Conservation (phyloP, 2,329 filamentous ascomycete genomes). For the Neofusicoccum kwambonambiense region DNA sequence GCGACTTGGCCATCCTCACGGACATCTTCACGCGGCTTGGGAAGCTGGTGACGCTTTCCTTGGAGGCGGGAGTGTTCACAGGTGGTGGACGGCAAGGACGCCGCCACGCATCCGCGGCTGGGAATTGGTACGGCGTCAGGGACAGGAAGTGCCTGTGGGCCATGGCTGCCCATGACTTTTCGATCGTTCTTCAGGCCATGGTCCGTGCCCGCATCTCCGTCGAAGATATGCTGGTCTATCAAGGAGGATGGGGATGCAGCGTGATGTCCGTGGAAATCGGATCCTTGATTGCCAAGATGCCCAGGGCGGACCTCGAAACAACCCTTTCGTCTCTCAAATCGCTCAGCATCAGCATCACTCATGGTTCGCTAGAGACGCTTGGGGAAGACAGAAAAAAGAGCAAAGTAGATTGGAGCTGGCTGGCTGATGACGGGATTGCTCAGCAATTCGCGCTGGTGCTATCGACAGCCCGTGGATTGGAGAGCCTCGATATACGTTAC, state of each 20-base stretch:
- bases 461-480: neutral
- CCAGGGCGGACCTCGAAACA: neutral
- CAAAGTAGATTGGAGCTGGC: neutral
- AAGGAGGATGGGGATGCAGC: neutral
- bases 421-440: neutral
- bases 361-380: too few relatives aligned
- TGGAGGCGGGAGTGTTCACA: neutral
- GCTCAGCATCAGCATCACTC: neutral
- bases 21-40: neutral
- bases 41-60: neutral
- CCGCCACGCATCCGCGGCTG: neutral
- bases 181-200: neutral
- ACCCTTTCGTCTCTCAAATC: neutral
- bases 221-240: neutral
- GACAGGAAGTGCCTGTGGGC: neutral
- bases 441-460: neutral
- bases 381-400: too few relatives aligned
- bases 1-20: neutral
- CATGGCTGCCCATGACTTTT: neutral
- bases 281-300: neutral
- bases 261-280: neutral
- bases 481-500: neutral
- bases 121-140: neutral
- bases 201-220: neutral
- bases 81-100: too few relatives aligned